Evolutionary conservation across 2,329 filamentous ascomycete species (phyloP).

Genomic region (Helicocarpus griseus): DNA sequence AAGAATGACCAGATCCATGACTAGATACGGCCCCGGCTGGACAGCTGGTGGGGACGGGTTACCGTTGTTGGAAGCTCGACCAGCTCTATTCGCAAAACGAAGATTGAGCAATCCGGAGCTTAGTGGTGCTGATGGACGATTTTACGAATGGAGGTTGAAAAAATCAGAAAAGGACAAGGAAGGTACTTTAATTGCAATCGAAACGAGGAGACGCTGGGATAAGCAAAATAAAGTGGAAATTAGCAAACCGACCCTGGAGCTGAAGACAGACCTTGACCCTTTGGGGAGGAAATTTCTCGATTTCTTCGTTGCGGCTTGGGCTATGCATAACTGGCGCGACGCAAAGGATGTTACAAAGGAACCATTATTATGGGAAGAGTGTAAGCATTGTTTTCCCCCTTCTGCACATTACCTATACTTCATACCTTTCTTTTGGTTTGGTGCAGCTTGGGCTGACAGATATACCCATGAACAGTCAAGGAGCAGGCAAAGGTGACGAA

Average conservation of each 20-base stretch:
- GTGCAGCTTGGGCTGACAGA: neutral
- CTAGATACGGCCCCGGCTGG: constrained; percentile 10
- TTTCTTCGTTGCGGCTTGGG: constrained; percentile 13
- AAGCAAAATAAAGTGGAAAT: constrained; percentile 9
- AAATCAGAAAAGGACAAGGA: neutral
- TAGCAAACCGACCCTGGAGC: constrained; percentile 8
- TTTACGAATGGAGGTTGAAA: constrained; percentile 13
- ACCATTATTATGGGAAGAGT: constrained; percentile 12
- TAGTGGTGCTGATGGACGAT: neutral
- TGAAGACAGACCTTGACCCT: constrained; percentile 8
- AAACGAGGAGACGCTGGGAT: constrained; percentile 12
- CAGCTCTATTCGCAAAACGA: neutral
- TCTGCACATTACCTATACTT: neutral
- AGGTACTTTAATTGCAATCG: constrained; percentile 9
- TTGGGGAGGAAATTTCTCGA: constrained; percentile 10
- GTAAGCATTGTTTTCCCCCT: constrained; percentile 4
- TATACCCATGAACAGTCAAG: neutral
- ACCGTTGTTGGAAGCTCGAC: constrained; percentile 8
- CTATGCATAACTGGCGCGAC: constrained; percentile 15
- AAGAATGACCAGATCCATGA: constrained; percentile 8
- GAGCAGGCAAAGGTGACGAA: neutral
- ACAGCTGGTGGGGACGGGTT: constrained; percentile 7
- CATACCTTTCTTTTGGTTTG: neutral
- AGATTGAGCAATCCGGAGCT: neutral
- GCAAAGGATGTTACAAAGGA: constrained; percentile 14